Evolutionary conservation across 163 green algal genomes (phyloP).

Genomic region (Scenedesmus sp.): DNA sequence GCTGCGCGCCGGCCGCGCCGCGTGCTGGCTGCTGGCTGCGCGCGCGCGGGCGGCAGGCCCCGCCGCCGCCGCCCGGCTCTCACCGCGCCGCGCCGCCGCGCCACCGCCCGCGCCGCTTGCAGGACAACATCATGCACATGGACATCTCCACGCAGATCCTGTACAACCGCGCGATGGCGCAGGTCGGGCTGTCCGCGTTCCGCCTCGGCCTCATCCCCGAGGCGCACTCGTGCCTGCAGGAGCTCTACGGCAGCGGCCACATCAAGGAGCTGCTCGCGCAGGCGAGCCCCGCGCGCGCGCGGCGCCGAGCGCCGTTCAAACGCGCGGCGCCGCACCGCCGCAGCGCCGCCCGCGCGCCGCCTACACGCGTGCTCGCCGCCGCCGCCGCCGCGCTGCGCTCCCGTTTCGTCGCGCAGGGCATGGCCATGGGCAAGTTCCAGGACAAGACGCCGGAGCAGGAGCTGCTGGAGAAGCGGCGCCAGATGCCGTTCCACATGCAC

Average conservation of each 20-base stretch:
- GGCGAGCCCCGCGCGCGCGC: too few relatives aligned
- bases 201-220: constrained; percentile 87
- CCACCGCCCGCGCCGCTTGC: constrained; percentile 1
- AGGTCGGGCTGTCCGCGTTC: constrained; percentile 97
- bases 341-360: background rate
- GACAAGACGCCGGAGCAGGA: constrained; percentile 97
- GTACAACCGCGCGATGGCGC: constrained; percentile 95
- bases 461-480: constrained; percentile 93
- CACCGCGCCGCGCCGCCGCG: background rate
- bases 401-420: constrained; percentile 52
- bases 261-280: constrained; percentile 99
- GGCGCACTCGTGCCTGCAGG: constrained; percentile 87
- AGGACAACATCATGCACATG: constrained; percentile 89
- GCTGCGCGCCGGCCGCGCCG: background rate
- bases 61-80: background rate
- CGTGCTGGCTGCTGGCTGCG: background rate
- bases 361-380: background rate
- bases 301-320: too few relatives aligned
- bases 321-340: too few relatives aligned
- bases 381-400: too few relatives aligned
- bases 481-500: constrained; percentile 99
- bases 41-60: too few relatives aligned
- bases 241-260: constrained; percentile 92
- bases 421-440: constrained; percentile 74
- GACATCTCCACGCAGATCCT: constrained; percentile 93